Base-by-base conservation (phyloP, 2,329 filamentous ascomycete species). In the Colletotrichum melonis region DNA sequence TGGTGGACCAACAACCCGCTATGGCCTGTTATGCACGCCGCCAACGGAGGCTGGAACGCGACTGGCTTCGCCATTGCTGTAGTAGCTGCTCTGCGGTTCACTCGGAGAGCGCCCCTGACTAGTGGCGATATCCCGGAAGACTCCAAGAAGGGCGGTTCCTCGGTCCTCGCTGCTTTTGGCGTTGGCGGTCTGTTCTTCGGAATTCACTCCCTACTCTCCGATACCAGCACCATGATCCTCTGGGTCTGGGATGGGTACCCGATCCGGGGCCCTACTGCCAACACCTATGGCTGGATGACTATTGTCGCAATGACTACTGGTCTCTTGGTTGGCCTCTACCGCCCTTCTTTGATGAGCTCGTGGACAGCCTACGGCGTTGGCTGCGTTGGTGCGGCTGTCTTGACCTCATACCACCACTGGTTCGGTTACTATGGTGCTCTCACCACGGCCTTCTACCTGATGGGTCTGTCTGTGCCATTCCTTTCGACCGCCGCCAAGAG, bases 231-330 rank as follows among this genome's bases (percentile, higher is more conserved):
- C 67, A 98, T 99, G 95, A 98, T 98, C 71, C 88, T 95, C 19
- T 99, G 97, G 97, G 95, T 95, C 3, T 99, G 97, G 97, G 95
- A 98, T 78, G 97, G 97, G 7, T 99, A 94, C 78, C 97, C 97
- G 16, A 90, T 98, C 54, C 91, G 93, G 63, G 97, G 97, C 7
- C 97, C 97, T 2, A 90, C 97, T 63, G 91, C 95, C 74, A 95
- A 92, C 60, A 95, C 95, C n/a, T 95, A 98, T 79, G 97, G 95
- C 67, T 95, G 94, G 78, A 90, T 93, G 81, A 98, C 95, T 1
- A 90, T 98, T 65, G 89, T 94, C 67, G 92, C 92, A 72, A 99
- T 99, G 97, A 94, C 94, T 32, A 85, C 88, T 54, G 97, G 97
- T 67, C 86, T 98, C 24, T 81, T 95, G 16, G 85, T 93, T 46